These are phyloP conservation scores for Rhodofomes roseus DNA, from an alignment of 1,284 basidiomycete genomes.

Conservation along the genomic window DNA sequence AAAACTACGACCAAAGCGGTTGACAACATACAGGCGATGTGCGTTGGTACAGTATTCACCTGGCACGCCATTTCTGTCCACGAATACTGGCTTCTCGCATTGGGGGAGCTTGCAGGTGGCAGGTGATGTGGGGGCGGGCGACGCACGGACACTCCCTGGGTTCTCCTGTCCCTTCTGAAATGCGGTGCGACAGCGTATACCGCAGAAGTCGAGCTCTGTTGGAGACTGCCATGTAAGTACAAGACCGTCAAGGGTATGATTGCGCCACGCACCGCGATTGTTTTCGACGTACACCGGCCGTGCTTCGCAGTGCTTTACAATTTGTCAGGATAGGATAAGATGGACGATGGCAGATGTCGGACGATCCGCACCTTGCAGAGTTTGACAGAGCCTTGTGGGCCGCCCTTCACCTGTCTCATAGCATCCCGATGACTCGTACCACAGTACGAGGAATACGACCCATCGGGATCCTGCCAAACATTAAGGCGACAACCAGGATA, in stretches of 20 bases:
- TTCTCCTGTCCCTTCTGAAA: not conserved
- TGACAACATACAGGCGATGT: not conserved
- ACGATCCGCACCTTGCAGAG: not conserved
- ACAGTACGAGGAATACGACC: slow-evolving; percentile 3
- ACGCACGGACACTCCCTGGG: not conserved
- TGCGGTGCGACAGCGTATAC: not conserved
- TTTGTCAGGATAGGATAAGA: not conserved
- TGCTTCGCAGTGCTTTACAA: slow-evolving; percentile 14
- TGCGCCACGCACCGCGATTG: not conserved
- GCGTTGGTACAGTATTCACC: not conserved
- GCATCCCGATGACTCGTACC: slow-evolving; percentile 3
- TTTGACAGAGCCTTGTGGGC: not conserved
- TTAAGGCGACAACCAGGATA: not conserved
- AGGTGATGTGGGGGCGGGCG: not conserved
- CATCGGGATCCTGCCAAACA: slow-evolving; percentile 4
- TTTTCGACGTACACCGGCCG: slow-evolving; percentile 20
- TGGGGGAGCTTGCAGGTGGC: not conserved
- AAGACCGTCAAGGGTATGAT: not conserved
- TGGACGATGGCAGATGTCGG: not conserved
- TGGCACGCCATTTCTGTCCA: not conserved
- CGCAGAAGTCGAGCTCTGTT: not conserved
- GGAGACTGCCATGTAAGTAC: no score
- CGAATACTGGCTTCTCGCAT: not conserved
- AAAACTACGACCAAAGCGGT: not conserved
- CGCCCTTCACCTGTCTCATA: not conserved